Evolutionary conservation across 352 stramenopile species (phyloP).

Genomic region (Elongisporangium anandrum): DNA sequence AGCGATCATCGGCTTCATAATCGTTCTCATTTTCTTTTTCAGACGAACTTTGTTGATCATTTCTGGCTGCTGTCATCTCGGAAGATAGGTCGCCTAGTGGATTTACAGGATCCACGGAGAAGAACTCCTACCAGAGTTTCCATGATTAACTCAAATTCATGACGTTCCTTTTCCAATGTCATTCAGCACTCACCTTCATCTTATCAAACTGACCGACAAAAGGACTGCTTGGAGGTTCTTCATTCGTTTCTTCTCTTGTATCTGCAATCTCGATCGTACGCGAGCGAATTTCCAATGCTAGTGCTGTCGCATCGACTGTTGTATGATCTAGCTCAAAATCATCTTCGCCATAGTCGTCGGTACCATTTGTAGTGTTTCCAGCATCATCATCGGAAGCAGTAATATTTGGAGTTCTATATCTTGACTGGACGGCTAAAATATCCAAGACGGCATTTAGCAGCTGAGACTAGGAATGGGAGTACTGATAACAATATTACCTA

Average conservation of each 20-base stretch:
- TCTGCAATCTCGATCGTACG: neutral
- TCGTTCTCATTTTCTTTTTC: slow-evolving; percentile 8
- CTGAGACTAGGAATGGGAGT: neutral
- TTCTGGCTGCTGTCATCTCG: neutral
- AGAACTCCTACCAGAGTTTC: slow-evolving; percentile 2
- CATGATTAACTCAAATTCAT: neutral
- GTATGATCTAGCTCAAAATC: slow-evolving; percentile 64
- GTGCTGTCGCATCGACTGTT: slow-evolving; percentile 9
- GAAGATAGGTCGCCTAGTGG: neutral
- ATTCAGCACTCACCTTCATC: slow-evolving; percentile 24
- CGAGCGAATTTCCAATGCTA: slow-evolving; percentile 3
- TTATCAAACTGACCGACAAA: slow-evolving; percentile 33
- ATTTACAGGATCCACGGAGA: slow-evolving; percentile 4
- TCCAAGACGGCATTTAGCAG: neutral
- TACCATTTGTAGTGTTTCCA: slow-evolving; percentile 9
- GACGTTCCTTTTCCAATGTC: neutral
- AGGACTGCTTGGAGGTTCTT: slow-evolving; percentile 4
- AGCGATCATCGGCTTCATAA: slow-evolving; percentile 23
- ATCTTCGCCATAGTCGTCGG: slow-evolving; percentile 50
- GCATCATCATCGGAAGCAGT: slow-evolving; percentile 5
- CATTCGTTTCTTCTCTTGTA: neutral
- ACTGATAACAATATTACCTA: slow-evolving; percentile 14
- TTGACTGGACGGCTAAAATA: slow-evolving; percentile 6
- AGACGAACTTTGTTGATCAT: neutral
- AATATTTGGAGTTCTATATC: slow-evolving; percentile 7